Conservation (phyloP, 371 early-diverging fungal genomes). For the Lichtheimia corymbifera region DNA sequence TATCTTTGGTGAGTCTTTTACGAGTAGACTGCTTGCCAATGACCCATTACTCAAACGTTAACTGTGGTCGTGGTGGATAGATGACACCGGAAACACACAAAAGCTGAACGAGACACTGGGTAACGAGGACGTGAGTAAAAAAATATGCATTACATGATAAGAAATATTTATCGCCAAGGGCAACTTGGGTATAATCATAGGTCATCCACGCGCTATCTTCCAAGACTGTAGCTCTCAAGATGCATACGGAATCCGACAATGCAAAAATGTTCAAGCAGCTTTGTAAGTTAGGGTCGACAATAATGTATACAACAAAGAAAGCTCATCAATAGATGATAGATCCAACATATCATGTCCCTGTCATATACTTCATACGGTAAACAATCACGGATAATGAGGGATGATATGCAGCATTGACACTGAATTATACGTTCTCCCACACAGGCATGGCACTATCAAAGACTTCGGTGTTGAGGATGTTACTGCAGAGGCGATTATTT, state of each 20-base stretch:
- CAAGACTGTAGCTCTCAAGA: constrained; percentile 16
- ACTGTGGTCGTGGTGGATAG: neutral
- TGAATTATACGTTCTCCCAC: too few relatives aligned
- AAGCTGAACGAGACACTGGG: constrained; percentile 11
- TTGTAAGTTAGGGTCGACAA: constrained; percentile 13
- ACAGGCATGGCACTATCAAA: constrained; percentile 23
- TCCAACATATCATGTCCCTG: constrained; percentile 22
- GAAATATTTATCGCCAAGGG: neutral
- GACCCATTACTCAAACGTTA: neutral
- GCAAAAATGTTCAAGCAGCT: constrained; percentile 28
- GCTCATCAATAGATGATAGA: constrained; percentile 5
- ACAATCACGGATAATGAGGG: neutral
- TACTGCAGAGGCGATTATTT: constrained; percentile 13
- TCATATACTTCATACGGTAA: constrained; percentile 24
- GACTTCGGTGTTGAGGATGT: constrained; percentile 18
- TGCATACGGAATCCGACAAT: constrained; percentile 24
- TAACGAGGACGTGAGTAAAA: neutral
- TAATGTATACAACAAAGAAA: neutral
- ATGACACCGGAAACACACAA: constrained; percentile 14
- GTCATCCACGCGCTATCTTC: constrained; percentile 6
- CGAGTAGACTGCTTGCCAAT: neutral
- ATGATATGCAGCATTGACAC: neutral
- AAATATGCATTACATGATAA: neutral
- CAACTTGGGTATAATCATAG: neutral
- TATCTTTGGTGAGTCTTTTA: constrained; percentile 18